A percentile compares a stretch with the other conserved stretches of the same genome.
Evolutionary conservation across 768 basidiomycete species (phyloP).

Genomic region (Trametes maxima): DNA sequence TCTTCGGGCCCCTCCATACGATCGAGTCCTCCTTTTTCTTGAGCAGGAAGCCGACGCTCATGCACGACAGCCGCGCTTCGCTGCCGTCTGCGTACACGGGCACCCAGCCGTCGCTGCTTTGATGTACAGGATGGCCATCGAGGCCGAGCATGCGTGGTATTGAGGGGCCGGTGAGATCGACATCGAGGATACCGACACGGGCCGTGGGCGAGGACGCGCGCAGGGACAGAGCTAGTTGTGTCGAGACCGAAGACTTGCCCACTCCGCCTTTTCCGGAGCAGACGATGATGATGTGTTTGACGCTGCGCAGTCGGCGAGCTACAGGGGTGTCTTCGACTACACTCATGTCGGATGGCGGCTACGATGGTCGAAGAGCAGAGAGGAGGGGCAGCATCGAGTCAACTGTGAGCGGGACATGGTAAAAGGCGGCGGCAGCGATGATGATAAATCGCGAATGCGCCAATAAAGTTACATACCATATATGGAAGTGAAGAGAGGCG

Average conservation of each 20-base stretch:
- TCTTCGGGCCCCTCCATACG: conserved; percentile 98
- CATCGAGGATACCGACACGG: conserved; percentile 87
- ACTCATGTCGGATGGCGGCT: conserved; percentile 19
- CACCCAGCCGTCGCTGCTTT: conserved; percentile 96
- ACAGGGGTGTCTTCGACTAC: conserved; percentile 55
- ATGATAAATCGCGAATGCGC: conserved; percentile 23
- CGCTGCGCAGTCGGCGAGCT: conserved; percentile 64
- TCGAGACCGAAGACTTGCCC: conserved; percentile 95
- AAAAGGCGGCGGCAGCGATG: conserved; percentile 1
- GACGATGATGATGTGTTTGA: conserved; percentile 90
- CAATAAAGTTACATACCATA: conserved; percentile 14
- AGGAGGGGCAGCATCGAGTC: neutral
- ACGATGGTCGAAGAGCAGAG: neutral
- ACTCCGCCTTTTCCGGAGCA: conserved; percentile 98
- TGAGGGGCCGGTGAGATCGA: conserved; percentile 93
- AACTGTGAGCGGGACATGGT: conserved; percentile 11
- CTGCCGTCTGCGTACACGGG: conserved; percentile 92
- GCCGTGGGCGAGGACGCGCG: conserved; percentile 65
- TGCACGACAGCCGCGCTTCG: conserved; percentile 78
- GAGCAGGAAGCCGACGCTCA: conserved; percentile 96
- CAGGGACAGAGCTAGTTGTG: conserved; percentile 89
- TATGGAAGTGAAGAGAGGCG: neutral
- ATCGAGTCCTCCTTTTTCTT: conserved; percentile 91
- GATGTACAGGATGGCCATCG: conserved; percentile 85
- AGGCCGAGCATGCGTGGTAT: conserved; percentile 94